Evolutionary conservation across 2,329 filamentous ascomycete species (phyloP), one percentile per base, ranked within the genome.

Genomic region (Penicillium sp.): DNA sequence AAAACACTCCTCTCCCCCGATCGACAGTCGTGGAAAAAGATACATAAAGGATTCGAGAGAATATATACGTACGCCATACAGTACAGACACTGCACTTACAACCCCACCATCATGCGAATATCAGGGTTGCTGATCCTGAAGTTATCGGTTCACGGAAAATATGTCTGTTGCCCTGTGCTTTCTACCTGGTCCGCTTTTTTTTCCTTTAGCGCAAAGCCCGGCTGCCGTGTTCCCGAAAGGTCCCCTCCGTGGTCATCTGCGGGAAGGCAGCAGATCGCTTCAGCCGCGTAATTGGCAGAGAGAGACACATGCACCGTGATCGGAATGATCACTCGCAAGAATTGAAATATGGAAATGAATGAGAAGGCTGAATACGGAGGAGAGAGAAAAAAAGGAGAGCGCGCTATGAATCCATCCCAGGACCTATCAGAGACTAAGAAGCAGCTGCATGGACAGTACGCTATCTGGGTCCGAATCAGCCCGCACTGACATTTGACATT

Each of bases 401-500:
- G 40, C 49, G 44, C 45, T 25, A 47, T 51, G 23, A 53, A 58
- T 18, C 48, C 44, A 53, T 43, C 29, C 28, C 44, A 27, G 23
- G 24, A 38, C 55, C 40, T 57, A 58, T 58, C 46, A 51, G 42
- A 20, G 24, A 18, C 7, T 13, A 20, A 18, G 12, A 15, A 39
- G 28, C 31, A n/a, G 24, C 46, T 55, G 46, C 15, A 45, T 24
- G 33, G 32, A 44, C 9, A 28, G 45, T 50, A 45, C 55, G 47
- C 54, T 57, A 59, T 53, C 49, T 57, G 42, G 33, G 42, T 12
- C 29, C 43, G 45, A 50, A 52, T 58, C 55, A 57, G 50, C 59
- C 59, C 59, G 59, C 58, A 60, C 54, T 67, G 64, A 67, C 65
- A 60, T 57, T 54, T 55, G 59, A 58, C 57, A 58, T 60, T 60